These are phyloP conservation scores for Cavenderia fasciculata DNA, from an alignment of 78 protist species.

Conservation along the genomic window DNA sequence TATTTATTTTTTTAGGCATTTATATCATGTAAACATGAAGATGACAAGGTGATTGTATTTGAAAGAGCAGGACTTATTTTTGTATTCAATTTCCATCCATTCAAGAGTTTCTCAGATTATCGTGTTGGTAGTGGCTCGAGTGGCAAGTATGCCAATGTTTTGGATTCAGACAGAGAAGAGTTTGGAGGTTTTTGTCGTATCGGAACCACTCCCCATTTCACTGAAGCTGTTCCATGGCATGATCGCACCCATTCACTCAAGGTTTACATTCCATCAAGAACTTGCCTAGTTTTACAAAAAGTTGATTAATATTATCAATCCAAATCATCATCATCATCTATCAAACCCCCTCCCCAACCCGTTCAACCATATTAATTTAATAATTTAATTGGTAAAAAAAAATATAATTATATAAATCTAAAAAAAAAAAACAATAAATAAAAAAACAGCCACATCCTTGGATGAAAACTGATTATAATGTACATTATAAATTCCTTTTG, in stretches of 20 bases:
- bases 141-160: constrained; percentile 54
- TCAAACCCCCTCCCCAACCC: too few relatives aligned
- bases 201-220: constrained; percentile 4
- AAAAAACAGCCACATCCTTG: too few relatives aligned
- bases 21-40: constrained; percentile 86
- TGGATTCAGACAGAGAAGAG: constrained; percentile 61
- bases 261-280: constrained; percentile 80
- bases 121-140: constrained; percentile 57
- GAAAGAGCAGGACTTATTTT: constrained; percentile 88
- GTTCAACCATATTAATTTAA: too few relatives aligned
- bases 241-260: constrained; percentile 42
- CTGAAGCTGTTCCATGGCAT: constrained; percentile 50
- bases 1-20: too few relatives aligned
- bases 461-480: too few relatives aligned
- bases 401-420: too few relatives aligned
- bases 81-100: constrained; percentile 90
- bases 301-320: too few relatives aligned
- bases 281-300: constrained; percentile 40
- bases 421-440: too few relatives aligned
- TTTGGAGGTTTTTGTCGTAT: constrained; percentile 71
- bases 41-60: constrained; percentile 87
- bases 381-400: too few relatives aligned
- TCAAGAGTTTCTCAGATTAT: constrained; percentile 81
- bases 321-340: too few relatives aligned
- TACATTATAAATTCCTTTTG: too few relatives aligned